A percentile compares a stretch with the other conserved stretches of the same genome.
Conservation (phyloP, 768 basidiomycete species). For the Tremella yokohamensis region DNA sequence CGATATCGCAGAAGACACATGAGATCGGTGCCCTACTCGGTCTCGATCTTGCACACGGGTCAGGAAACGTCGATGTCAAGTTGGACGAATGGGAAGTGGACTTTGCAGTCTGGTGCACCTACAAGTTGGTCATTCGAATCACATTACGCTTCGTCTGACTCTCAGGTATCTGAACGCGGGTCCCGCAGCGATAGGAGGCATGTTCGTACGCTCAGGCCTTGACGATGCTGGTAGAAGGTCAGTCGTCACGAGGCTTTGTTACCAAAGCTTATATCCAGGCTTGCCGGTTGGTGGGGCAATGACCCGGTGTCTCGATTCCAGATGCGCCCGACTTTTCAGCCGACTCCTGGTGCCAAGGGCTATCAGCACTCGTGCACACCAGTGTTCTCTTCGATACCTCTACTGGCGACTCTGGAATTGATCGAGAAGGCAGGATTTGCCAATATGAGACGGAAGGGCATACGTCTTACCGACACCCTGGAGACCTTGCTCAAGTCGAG, state of each 20-base stretch:
- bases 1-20: constrained; percentile 78
- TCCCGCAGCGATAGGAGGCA: constrained; percentile 93
- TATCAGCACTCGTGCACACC: constrained; percentile 96
- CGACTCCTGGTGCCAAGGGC: constrained; percentile 85
- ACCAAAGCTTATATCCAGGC: constrained; percentile 55
- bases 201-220: constrained; percentile 55
- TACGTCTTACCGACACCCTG: constrained; percentile 67
- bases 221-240: constrained; percentile 45
- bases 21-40: constrained; percentile 87
- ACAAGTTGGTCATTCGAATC: constrained; percentile 56
- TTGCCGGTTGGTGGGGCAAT: constrained; percentile 98
- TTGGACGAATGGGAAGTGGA: constrained; percentile 93
- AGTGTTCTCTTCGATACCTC: constrained; percentile 69
- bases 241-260: constrained; percentile 12
- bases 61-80: constrained; percentile 83
- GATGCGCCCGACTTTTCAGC: constrained; percentile 79
- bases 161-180: constrained; percentile 80
- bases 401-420: constrained; percentile 76
- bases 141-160: neutral
- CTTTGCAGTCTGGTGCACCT: constrained; percentile 98
- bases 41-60: constrained; percentile 94
- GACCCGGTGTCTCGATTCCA: constrained; percentile 77
- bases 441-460: constrained; percentile 65
- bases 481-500: constrained; percentile 64
- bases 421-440: constrained; percentile 79